Evolutionary conservation across 2,329 filamentous ascomycete genomes (phyloP).

Genomic region (Penicillium decumbens): DNA sequence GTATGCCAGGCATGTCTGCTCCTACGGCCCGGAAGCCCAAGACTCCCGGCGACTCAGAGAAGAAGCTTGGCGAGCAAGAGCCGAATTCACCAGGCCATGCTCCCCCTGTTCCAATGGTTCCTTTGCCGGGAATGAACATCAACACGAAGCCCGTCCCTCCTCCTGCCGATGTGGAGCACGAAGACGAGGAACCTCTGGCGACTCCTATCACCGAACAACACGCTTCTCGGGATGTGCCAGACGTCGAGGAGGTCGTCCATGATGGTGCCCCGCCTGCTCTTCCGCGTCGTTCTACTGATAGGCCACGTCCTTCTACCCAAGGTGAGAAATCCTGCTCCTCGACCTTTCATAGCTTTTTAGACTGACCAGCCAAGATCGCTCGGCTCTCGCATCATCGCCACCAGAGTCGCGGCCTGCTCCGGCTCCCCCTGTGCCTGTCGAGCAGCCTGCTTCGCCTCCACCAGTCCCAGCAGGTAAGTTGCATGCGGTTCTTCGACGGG

Average conservation of each 20-base stretch:
- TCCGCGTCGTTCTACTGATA: slow-evolving; percentile 38
- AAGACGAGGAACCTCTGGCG: slow-evolving; percentile 46
- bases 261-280: slow-evolving; percentile 26
- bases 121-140: slow-evolving; percentile 65
- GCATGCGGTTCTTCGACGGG: background rate
- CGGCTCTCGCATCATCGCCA: slow-evolving; percentile 43
- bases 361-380: slow-evolving; percentile 37
- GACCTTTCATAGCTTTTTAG: background rate
- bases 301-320: slow-evolving; percentile 46
- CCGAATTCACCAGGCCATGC: slow-evolving; percentile 31
- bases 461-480: slow-evolving; percentile 55
- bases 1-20: slow-evolving; percentile 57
- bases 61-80: slow-evolving; percentile 31
- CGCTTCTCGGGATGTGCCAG: slow-evolving; percentile 47
- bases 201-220: slow-evolving; percentile 42
- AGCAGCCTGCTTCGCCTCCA: slow-evolving; percentile 34
- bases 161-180: slow-evolving; percentile 46
- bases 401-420: slow-evolving; percentile 38
- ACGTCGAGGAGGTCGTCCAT: slow-evolving; percentile 50
- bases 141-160: slow-evolving; percentile 45
- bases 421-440: slow-evolving; percentile 31
- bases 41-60: slow-evolving; percentile 36
- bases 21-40: slow-evolving; percentile 48
- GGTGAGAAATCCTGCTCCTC: slow-evolving; percentile 42
- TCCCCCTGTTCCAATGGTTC: slow-evolving; percentile 38